Evolutionary conservation across 2,329 filamentous ascomycete species (phyloP).

Genomic region (Verticillium albo-atrum): DNA sequence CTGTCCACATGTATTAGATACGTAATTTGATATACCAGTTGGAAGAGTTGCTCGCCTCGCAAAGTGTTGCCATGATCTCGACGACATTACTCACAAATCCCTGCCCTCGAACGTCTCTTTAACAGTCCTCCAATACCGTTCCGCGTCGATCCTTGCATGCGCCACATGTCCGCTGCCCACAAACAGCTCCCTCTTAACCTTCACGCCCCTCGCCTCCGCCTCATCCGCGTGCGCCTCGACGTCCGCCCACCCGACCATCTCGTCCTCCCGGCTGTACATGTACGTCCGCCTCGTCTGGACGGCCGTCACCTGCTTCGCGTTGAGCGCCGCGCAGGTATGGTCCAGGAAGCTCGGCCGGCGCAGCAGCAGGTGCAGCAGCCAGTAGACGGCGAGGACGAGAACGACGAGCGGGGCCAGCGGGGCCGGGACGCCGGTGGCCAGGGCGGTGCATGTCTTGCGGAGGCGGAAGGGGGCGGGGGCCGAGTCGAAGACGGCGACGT

Average conservation of each 20-base stretch:
- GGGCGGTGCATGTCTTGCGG: slow-evolving; percentile 31
- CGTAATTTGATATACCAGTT: not conserved
- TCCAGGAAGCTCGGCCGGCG: slow-evolving; percentile 23
- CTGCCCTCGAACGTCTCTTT: slow-evolving; percentile 38
- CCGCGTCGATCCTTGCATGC: slow-evolving; percentile 38
- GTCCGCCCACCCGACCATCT: slow-evolving; percentile 39
- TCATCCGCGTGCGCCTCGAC: slow-evolving; percentile 43
- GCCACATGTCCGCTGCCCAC: slow-evolving; percentile 45
- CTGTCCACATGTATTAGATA: not conserved
- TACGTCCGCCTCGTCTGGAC: slow-evolving; percentile 44
- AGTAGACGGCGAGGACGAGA: slow-evolving; percentile 24
- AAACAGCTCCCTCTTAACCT: slow-evolving; percentile 41
- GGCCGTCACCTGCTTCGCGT: slow-evolving; percentile 23
- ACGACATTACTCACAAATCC: not conserved
- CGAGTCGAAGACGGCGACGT: slow-evolving; percentile 43
- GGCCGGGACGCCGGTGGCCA: slow-evolving; percentile 28
- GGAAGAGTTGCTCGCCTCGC: not conserved
- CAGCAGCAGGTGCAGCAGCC: slow-evolving; percentile 23
- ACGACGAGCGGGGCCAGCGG: slow-evolving; percentile 29
- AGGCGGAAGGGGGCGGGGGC: slow-evolving; percentile 41
- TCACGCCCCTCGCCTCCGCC: slow-evolving; percentile 32
- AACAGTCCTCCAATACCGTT: slow-evolving; percentile 47
- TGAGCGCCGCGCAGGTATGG: slow-evolving; percentile 30
- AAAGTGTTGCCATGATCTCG: not conserved
- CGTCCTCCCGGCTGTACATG: slow-evolving; percentile 45